phyloP scores from a whole-genome alignment of 2,329 filamentous ascomycete genomes.

The Myriangium duriaei region DNA sequence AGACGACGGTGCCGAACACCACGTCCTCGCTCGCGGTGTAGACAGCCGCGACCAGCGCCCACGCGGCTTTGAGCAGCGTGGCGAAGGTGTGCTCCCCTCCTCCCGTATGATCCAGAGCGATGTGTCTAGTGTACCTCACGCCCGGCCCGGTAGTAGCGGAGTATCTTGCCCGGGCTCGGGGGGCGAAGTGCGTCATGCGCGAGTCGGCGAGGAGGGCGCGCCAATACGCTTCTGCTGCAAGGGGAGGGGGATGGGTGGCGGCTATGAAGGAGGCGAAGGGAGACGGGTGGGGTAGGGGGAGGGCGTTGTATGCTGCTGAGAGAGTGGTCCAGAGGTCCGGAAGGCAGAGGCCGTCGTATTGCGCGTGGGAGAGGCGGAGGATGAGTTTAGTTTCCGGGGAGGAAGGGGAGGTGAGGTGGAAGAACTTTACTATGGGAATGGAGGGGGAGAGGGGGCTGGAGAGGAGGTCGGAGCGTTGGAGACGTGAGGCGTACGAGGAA shows the following conservation, averaged over 20 bases:
- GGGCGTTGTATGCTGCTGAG: conserved; percentile 26
- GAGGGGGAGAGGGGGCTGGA: not conserved
- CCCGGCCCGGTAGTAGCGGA: not conserved
- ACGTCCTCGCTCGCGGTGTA: conserved; percentile 22
- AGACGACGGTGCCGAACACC: conserved; percentile 24
- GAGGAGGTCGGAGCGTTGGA: not conserved
- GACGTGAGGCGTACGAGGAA: not conserved
- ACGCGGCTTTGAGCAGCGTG: conserved; percentile 22
- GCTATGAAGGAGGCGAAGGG: conserved; percentile 7
- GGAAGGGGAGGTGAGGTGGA: conserved; percentile 12
- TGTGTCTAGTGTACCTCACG: not conserved
- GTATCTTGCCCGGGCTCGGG: not conserved
- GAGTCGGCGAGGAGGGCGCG: not conserved
- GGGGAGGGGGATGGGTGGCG: not conserved
- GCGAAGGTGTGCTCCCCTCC: conserved; percentile 24
- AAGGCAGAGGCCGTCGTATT: conserved; percentile 30
- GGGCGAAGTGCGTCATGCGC: not conserved
- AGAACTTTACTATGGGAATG: conserved; percentile 10
- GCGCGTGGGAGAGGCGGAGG: conserved; percentile 22
- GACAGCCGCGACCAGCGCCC: conserved; percentile 19
- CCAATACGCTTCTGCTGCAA: not conserved
- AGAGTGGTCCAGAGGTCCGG: conserved; percentile 32
- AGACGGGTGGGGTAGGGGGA: not conserved
- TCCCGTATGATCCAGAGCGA: no score
- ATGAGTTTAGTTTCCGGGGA: conserved; percentile 19